A percentile compares a stretch with the other conserved stretches of the same genome.
These are phyloP conservation scores for Prunus campanulata DNA, from an alignment of 306 rosid species.

Conservation along the genomic window DNA sequence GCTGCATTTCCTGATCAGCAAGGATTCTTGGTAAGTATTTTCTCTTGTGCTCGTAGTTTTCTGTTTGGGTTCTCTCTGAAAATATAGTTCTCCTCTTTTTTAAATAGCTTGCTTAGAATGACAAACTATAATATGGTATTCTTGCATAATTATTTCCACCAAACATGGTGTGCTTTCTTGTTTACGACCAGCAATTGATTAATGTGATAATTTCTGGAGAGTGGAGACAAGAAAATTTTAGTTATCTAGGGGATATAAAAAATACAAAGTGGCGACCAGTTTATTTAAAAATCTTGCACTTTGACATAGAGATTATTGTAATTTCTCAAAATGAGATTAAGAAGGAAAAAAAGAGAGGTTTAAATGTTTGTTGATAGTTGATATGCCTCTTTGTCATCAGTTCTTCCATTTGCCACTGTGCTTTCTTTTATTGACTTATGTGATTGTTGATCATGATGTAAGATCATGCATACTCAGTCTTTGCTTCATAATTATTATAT, in stretches of 20 bases:
- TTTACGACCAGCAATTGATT: too few relatives aligned
- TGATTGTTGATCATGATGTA: neutral
- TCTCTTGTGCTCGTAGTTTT: neutral
- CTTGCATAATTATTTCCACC: too few relatives aligned
- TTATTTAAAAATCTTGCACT: neutral
- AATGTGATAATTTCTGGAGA: too few relatives aligned
- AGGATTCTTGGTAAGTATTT: conserved; percentile 73
- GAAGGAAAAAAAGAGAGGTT: too few relatives aligned
- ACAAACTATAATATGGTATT: neutral
- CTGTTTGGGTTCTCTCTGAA: neutral
- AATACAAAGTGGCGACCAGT: neutral
- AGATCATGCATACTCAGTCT: neutral
- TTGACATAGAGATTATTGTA: neutral
- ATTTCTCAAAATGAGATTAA: neutral
- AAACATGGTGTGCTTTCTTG: too few relatives aligned
- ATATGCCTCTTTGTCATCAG: neutral
- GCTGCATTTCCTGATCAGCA: conserved; percentile 97
- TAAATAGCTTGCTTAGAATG: neutral
- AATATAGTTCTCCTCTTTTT: neutral
- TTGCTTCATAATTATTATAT: neutral
- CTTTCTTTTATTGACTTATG: neutral
- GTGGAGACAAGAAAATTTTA: neutral
- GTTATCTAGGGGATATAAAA: neutral
- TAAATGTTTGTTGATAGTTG: neutral
- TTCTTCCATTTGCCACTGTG: neutral